Evolutionary conservation across 352 stramenopile genomes (phyloP).

Genomic region (Pythium diclinum): DNA sequence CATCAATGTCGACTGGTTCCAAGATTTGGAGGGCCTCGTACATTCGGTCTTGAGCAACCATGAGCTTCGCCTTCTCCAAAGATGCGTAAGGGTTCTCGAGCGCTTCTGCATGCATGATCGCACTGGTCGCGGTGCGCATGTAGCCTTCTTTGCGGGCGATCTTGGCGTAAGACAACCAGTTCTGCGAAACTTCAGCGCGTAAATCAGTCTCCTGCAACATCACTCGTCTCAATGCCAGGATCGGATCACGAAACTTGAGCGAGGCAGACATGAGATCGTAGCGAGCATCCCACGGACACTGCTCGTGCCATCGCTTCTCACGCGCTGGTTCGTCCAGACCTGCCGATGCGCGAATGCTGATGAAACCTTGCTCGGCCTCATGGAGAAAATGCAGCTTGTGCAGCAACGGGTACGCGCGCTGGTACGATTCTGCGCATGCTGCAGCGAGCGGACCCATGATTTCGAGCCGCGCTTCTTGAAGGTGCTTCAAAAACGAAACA

Average conservation of each 20-base stretch:
- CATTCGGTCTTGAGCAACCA: constrained; percentile 80
- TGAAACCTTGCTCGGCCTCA: constrained; percentile 41
- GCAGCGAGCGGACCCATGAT: constrained; percentile 46
- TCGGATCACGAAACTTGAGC: constrained; percentile 79
- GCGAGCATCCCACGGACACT: constrained; percentile 66
- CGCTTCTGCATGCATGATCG: constrained; percentile 82
- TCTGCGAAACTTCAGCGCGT: constrained; percentile 62
- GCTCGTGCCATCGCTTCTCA: constrained; percentile 42
- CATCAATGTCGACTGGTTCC: constrained; percentile 77
- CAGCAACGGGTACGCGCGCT: constrained; percentile 40
- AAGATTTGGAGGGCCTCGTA: constrained; percentile 84
- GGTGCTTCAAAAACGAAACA: constrained; percentile 51
- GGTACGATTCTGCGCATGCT: constrained; percentile 46
- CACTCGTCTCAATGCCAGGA: constrained; percentile 77
- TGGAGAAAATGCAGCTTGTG: constrained; percentile 48
- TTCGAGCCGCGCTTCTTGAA: constrained; percentile 52
- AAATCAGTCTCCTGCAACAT: constrained; percentile 71
- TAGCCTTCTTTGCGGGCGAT: constrained; percentile 82
- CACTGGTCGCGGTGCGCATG: constrained; percentile 73
- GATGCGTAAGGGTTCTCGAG: constrained; percentile 70
- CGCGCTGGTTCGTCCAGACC: constrained; percentile 10
- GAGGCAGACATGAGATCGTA: constrained; percentile 73
- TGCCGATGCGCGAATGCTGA: constrained; percentile 13
- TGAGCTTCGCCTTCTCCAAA: constrained; percentile 78
- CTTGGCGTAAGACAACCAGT: constrained; percentile 84